A percentile compares a stretch with the other conserved stretches of the same genome.
Evolutionary conservation across 306 rosid species (phyloP).

Genomic region (Vachellia pachyceras): DNA sequence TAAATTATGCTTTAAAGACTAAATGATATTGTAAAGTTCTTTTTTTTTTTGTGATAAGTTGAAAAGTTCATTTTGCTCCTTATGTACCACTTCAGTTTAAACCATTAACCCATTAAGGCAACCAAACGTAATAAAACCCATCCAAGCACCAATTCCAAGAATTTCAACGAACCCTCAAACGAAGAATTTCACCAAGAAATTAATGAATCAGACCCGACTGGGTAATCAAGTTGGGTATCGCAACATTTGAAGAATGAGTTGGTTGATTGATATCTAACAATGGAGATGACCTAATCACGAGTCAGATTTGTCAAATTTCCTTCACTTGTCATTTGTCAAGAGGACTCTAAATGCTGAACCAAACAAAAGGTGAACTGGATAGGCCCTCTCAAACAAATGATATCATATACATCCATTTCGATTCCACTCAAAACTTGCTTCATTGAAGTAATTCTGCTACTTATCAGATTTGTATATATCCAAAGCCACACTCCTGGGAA

Average conservation of each 20-base stretch:
- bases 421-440: conserved; percentile 10
- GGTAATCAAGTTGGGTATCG: not conserved
- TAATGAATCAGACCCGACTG: too few species aligned
- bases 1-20: too few species aligned
- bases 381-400: conserved; percentile 30
- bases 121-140: too few species aligned
- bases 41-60: too few species aligned
- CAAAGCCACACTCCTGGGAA: conserved; percentile 29
- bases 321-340: not conserved
- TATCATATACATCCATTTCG: conserved; percentile 34
- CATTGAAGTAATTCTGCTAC: conserved; percentile 14
- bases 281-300: not conserved
- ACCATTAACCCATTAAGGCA: too few species aligned
- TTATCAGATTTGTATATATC: conserved; percentile 54
- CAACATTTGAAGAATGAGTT: too few species aligned
- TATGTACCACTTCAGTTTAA: too few species aligned
- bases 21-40: too few species aligned
- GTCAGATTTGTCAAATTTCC: not conserved
- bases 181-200: too few species aligned
- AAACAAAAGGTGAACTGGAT: not conserved
- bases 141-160: too few species aligned
- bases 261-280: not conserved
- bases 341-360: not conserved
- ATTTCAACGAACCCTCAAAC: too few species aligned
- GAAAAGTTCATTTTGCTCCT: too few species aligned